These are phyloP conservation scores for Eimeria tenella DNA, from an alignment of 169 alveolate species.

Conservation along the genomic window DNA sequence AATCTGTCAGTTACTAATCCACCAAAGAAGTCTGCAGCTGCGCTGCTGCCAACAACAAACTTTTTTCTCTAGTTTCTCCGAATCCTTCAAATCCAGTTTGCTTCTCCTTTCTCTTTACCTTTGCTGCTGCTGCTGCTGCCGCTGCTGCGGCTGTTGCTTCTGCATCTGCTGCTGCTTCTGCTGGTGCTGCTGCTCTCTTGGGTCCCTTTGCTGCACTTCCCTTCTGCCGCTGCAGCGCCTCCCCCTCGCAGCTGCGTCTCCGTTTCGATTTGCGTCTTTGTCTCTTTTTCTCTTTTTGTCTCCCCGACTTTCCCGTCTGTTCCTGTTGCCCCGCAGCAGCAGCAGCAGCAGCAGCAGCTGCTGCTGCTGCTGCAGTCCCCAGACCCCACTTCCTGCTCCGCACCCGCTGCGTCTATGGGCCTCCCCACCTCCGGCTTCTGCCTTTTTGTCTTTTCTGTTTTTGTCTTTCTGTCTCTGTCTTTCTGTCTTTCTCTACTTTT, in stretches of 20 bases:
- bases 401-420: no score
- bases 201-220: not conserved
- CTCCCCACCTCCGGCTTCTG: not conserved
- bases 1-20: no score
- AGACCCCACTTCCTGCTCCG: no score
- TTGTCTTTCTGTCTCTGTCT: constrained; percentile 8
- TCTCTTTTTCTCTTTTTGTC: not conserved
- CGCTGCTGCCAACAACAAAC: no score
- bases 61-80: no score
- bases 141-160: not conserved
- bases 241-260: not conserved
- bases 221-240: not conserved
- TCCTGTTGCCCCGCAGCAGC: no score
- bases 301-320: no score
- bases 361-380: no score
- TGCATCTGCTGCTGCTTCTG: not conserved
- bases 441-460: not conserved
- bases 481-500: not conserved
- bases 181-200: not conserved
- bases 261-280: not conserved
- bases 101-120: not conserved
- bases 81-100: no score
- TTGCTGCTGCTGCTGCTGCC: not conserved
- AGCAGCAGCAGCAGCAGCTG: no score
- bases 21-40: no score